These are phyloP conservation scores for Xylona heveae DNA, from an alignment of 495 filamentous ascomycete genomes.

Conservation along the genomic window DNA sequence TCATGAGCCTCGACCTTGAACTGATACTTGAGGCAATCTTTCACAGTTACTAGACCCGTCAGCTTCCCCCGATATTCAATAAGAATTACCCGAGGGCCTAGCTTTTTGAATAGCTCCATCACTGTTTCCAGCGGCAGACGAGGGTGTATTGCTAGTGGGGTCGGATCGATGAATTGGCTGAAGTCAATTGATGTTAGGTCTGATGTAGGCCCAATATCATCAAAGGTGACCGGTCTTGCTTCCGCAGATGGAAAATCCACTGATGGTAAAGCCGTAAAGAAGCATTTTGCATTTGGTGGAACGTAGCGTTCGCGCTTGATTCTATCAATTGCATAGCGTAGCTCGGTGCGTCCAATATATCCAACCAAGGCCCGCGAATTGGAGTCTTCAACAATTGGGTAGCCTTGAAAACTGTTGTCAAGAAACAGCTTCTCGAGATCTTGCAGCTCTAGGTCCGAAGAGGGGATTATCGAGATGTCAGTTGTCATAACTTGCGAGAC, in stretches of 20 bases:
- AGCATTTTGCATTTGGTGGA: constrained; percentile 48
- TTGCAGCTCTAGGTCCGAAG: constrained; percentile 49
- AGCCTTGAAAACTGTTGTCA: constrained; percentile 81
- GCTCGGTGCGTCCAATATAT: constrained; percentile 87
- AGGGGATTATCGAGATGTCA: constrained; percentile 51
- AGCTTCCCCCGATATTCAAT: constrained; percentile 78
- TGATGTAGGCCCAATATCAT: constrained; percentile 35
- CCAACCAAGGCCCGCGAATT: constrained; percentile 54
- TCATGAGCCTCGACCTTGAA: constrained; percentile 90
- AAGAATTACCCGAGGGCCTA: constrained; percentile 82
- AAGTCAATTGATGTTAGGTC: constrained; percentile 53
- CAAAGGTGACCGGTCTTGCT: constrained; percentile 34
- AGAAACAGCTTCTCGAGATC: constrained; percentile 53
- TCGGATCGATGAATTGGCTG: constrained; percentile 70
- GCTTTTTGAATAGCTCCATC: constrained; percentile 98
- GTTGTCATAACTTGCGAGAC: constrained; percentile 85
- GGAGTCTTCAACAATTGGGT: constrained; percentile 71
- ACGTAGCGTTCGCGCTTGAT: constrained; percentile 55
- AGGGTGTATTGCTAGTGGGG: constrained; percentile 79
- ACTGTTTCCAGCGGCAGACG: constrained; percentile 86
- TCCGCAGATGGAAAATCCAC: constrained; percentile 18
- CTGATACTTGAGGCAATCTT: constrained; percentile 94
- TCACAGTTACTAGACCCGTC: constrained; percentile 76
- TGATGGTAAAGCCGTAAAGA: constrained; percentile 47
- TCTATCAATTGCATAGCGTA: constrained; percentile 81